phyloP scores from a whole-genome alignment of 1,284 basidiomycete species.

The Cutaneotrichosporon curvatum region DNA sequence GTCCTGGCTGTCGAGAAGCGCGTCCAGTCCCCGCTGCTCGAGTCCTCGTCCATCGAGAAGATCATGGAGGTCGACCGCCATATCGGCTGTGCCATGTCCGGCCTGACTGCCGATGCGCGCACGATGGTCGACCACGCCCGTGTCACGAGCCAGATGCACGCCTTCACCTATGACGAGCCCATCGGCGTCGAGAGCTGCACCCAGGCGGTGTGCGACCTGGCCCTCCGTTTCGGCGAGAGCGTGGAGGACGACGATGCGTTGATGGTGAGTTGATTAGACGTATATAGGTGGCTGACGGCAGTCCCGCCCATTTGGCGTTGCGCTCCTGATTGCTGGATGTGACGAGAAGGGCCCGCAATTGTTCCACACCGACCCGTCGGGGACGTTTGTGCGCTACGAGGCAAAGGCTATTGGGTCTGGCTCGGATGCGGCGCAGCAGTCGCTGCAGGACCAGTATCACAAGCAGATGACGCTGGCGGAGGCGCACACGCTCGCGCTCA shows the following conservation, averaged over 20 bases:
- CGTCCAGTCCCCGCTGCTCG: conserved; percentile 91
- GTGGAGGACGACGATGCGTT: conserved; percentile 97
- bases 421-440: conserved; percentile 93
- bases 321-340: conserved; percentile 89
- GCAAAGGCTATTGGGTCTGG: conserved; percentile 99
- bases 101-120: conserved; percentile 92
- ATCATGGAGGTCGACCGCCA: conserved; percentile 99
- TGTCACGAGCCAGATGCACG: conserved; percentile 90
- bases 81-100: conserved; percentile 97
- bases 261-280: too few relatives aligned
- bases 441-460: conserved; percentile 96
- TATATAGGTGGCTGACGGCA: conserved; percentile 30
- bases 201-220: conserved; percentile 96
- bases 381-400: conserved; percentile 93
- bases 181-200: conserved; percentile 97
- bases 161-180: conserved; percentile 92
- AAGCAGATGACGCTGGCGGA: conserved; percentile 91
- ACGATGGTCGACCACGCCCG: conserved; percentile 99
- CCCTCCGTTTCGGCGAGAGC: conserved; percentile 95
- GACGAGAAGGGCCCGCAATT: conserved; percentile 95
- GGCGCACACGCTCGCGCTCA: conserved; percentile 77
- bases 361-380: conserved; percentile 99
- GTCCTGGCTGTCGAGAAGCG: conserved; percentile 97
- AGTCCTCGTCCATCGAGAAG: conserved; percentile 95
- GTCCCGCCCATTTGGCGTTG: conserved; percentile 98